Evolutionary conservation across 495 filamentous ascomycete species (phyloP).

Genomic region (Antarctomyces pellizariae): DNA sequence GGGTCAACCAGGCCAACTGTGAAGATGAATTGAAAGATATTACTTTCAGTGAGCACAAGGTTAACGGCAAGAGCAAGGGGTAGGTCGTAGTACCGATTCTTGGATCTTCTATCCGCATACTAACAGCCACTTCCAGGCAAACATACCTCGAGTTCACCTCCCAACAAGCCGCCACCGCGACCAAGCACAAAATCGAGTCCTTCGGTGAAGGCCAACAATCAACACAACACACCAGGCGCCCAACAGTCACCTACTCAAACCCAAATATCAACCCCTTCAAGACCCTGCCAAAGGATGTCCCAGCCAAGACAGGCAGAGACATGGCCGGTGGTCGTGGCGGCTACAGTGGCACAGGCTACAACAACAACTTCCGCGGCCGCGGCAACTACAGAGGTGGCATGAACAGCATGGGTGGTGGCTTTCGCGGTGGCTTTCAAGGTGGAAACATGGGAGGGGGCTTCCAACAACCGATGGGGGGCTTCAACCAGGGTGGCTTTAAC

Average conservation of each 20-base stretch:
- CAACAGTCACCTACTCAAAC: conserved; percentile 50
- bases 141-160: conserved; percentile 72
- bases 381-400: conserved; percentile 17
- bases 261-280: conserved; percentile 69
- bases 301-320: conserved; percentile 47
- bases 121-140: conserved; percentile 31
- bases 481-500: conserved; percentile 24
- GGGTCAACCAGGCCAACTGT: conserved; percentile 48
- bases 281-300: conserved; percentile 78
- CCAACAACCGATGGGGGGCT: conserved; percentile 37
- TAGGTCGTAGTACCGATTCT: conserved; percentile 20
- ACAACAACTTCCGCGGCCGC: conserved; percentile 17
- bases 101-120: conserved; percentile 4
- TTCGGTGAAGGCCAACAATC: conserved; percentile 27
- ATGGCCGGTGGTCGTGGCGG: conserved; percentile 23
- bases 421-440: conserved; percentile 27
- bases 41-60: conserved; percentile 93
- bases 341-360: conserved; percentile 20
- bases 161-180: conserved; percentile 64
- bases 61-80: conserved; percentile 97
- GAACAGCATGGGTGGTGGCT: conserved; percentile 25
- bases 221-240: conserved; percentile 36
- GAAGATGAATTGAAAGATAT: conserved; percentile 80
- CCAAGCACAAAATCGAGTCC: conserved; percentile 59
- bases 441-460: conserved; percentile 23